Evolutionary conservation across 164 flowering plant species (phyloP).

Genomic region (Umbellularia californica): DNA sequence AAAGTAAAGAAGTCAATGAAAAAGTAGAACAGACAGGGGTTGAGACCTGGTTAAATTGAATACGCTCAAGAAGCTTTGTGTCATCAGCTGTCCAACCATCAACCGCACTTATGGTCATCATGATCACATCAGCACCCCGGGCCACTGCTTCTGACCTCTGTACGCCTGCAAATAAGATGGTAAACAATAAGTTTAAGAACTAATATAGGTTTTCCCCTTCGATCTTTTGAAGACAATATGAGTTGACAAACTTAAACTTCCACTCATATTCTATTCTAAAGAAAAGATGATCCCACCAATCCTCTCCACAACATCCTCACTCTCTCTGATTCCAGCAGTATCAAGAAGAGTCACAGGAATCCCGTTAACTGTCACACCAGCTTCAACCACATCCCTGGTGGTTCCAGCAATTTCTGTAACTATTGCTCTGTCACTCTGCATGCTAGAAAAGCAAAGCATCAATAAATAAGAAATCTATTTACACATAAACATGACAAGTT

Average conservation of each 20-base stretch:
- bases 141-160: conserved; percentile 96
- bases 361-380: conserved; percentile 65
- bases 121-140: conserved; percentile 77
- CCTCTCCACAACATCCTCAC: conserved; percentile 82
- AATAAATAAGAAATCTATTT: conserved; percentile 14
- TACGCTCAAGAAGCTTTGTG: conserved; percentile 54
- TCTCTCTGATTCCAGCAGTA: conserved; percentile 95
- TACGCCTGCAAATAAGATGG: conserved; percentile 53
- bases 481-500: neutral
- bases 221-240: neutral
- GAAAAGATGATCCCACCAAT: conserved; percentile 52
- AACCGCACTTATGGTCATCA: conserved; percentile 78
- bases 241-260: neutral
- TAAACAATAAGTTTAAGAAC: neutral
- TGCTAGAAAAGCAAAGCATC: conserved; percentile 38
- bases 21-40: neutral
- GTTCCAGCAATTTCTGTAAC: conserved; percentile 97
- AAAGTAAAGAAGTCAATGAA: neutral
- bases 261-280: neutral
- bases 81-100: conserved; percentile 97
- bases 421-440: conserved; percentile 98
- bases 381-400: conserved; percentile 93
- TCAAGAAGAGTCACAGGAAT: conserved; percentile 94
- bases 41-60: conserved; percentile 56
- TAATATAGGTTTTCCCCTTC: neutral